These are phyloP conservation scores for Crithidia sp. DNA, from an alignment of 208 protist species.

Conservation along the genomic window DNA sequence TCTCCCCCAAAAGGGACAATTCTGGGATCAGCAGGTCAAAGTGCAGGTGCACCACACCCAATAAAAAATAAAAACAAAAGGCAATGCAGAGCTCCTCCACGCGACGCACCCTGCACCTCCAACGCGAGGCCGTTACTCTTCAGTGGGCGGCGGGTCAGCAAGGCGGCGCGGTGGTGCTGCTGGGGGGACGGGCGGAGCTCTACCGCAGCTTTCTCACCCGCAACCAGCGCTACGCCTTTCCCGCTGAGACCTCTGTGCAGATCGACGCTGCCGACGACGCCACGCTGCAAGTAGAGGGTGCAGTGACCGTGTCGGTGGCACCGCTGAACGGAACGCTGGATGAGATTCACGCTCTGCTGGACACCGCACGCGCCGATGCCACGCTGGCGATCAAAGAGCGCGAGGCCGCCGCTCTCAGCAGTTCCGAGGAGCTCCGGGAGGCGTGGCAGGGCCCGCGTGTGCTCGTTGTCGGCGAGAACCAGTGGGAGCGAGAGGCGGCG, in stretches of 20 bases:
- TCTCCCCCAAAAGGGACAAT: too few species aligned
- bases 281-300: constrained; percentile 57
- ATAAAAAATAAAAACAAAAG: too few species aligned
- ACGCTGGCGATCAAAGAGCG: constrained; percentile 27
- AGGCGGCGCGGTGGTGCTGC: constrained; percentile 47
- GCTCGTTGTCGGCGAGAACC: constrained; percentile 73
- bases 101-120: constrained; percentile 12
- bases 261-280: constrained; percentile 42
- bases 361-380: constrained; percentile 57
- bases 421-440: constrained; percentile 26
- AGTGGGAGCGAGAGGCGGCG: constrained; percentile 70
- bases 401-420: constrained; percentile 2
- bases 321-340: constrained; percentile 38
- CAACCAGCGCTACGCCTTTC: constrained; percentile 73
- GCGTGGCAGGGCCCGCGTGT: constrained; percentile 61
- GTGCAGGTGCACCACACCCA: too few species aligned
- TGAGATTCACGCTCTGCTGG: constrained; percentile 64
- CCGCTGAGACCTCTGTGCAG: constrained; percentile 39
- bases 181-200: constrained; percentile 53
- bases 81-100: constrained; percentile 12
- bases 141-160: constrained; percentile 20
- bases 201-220: constrained; percentile 53
- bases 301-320: constrained; percentile 21
- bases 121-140: constrained; percentile 17
- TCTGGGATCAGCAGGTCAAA: too few species aligned